Conservation (phyloP, 108 stramenopile genomes). For the Pseudonitzschia multistriata region DNA sequence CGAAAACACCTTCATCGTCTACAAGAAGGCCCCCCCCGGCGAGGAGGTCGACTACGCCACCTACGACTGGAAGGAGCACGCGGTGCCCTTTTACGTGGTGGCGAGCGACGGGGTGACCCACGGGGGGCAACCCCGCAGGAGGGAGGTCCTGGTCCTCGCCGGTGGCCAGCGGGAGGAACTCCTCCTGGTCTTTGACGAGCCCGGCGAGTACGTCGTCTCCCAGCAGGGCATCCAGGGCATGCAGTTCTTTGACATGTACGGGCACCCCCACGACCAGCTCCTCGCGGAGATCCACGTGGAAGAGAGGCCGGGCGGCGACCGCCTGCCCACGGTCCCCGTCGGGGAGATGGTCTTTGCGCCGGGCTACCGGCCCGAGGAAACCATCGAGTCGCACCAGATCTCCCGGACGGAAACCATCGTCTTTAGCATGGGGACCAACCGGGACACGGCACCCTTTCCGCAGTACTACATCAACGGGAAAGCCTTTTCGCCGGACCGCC, state of each 20-base stretch:
- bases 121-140: constrained; percentile 14
- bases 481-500: constrained; percentile 25
- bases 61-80: constrained; percentile 25
- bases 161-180: constrained; percentile 48
- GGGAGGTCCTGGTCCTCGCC: constrained; percentile 36
- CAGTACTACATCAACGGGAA: constrained; percentile 56
- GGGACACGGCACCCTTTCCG: constrained; percentile 43
- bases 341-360: constrained; percentile 39
- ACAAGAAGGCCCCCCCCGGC: constrained; percentile 1
- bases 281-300: constrained; percentile 31
- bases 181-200: constrained; percentile 37
- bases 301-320: background rate
- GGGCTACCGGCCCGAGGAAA: constrained; percentile 29
- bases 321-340: constrained; percentile 6
- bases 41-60: background rate
- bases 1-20: constrained; percentile 51
- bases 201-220: constrained; percentile 41
- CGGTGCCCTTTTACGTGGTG: constrained; percentile 41
- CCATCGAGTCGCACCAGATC: constrained; percentile 30
- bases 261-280: constrained; percentile 40
- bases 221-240: constrained; percentile 52
- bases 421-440: constrained; percentile 49
- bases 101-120: constrained; percentile 41
- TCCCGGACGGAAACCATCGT: constrained; percentile 37
- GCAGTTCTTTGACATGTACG: constrained; percentile 54